Percentiles rank a stretch among this genome's conserved stretches.
These are phyloP conservation scores for Xerocomellus intermedius DNA, from an alignment of 768 basidiomycete species.

Conservation along the genomic window DNA sequence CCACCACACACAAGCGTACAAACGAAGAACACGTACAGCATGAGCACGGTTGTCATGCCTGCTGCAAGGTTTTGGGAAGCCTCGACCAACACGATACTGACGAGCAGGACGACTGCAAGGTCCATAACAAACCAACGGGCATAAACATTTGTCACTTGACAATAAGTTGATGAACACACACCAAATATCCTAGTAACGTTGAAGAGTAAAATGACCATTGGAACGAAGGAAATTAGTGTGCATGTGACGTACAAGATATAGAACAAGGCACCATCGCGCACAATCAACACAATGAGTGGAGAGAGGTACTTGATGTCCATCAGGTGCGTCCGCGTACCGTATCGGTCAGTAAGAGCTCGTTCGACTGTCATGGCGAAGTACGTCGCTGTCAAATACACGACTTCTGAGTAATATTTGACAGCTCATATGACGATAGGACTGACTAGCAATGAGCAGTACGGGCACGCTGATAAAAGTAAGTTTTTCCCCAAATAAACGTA, in stretches of 20 bases:
- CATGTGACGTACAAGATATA: neutral
- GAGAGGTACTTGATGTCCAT: neutral
- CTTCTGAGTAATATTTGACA: neutral
- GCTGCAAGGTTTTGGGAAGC: too few species aligned
- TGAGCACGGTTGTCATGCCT: too few species aligned
- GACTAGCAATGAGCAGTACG: neutral
- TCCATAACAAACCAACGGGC: neutral
- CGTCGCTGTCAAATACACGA: neutral
- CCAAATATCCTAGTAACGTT: too few species aligned
- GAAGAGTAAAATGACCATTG: too few species aligned
- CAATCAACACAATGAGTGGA: neutral
- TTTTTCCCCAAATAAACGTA: too few species aligned
- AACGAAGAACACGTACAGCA: neutral
- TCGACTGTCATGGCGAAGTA: neutral
- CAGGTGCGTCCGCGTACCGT: neutral
- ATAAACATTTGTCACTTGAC: too few species aligned
- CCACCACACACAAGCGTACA: too few species aligned
- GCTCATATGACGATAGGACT: neutral
- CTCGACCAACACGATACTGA: too few species aligned
- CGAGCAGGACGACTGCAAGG: too few species aligned
- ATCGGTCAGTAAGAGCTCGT: too few species aligned
- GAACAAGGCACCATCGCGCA: neutral
- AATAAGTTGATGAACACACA: too few species aligned
- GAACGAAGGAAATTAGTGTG: too few species aligned
- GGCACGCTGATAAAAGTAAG: neutral